Base-by-base conservation (phyloP, 805 yeast species). In the Priceomyces haplophilus region DNA sequence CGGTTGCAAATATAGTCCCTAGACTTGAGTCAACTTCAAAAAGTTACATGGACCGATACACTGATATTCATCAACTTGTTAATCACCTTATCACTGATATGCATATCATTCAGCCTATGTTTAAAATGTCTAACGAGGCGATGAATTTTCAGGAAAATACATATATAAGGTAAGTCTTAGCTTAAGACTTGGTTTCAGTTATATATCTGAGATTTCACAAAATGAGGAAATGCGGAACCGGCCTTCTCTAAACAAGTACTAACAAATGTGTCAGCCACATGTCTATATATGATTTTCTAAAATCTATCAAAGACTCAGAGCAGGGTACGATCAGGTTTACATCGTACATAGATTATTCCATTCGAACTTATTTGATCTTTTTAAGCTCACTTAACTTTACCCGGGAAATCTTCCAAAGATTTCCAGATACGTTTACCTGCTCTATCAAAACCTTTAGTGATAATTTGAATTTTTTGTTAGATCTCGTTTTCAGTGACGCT, bases 381-480 rank as follows among this genome's bases (percentile, higher is more conserved):
- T 18, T 41, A 15, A 36, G 21, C 10, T 41, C 44, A 21, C 19
- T 41, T n/a, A 41, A 35, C 18, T 35, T 41, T 31, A 35, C 30
- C 15, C 27, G 31, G 11, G 44, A 41, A 16, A 17, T 41, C 13
- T 41, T 35, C 17, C 21, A 15, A 31, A 13, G 20, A 13, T 30
- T 35, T 20, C 37, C 25, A 8, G 34, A 43, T 11, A 23, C 24
- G 21, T 17, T 43, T 16, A 33, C 24, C 6, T 48, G 19, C 36
- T 33, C 44, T 3, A 24, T 38, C 17, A 33, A 32, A 36, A 27
- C 38, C 16, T 37, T 48, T n/a, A 41, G 32, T 7, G 3, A 24
- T 10, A 44, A 38, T 18, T 34, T 48, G n/a, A 25, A 34, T n/a
- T 21, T 15, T 25, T 30, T 42, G n/a, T 31, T 45, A 12, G 43